These are phyloP conservation scores for Agaricus subrufescens DNA, from an alignment of 768 basidiomycete genomes.

Conservation along the genomic window DNA sequence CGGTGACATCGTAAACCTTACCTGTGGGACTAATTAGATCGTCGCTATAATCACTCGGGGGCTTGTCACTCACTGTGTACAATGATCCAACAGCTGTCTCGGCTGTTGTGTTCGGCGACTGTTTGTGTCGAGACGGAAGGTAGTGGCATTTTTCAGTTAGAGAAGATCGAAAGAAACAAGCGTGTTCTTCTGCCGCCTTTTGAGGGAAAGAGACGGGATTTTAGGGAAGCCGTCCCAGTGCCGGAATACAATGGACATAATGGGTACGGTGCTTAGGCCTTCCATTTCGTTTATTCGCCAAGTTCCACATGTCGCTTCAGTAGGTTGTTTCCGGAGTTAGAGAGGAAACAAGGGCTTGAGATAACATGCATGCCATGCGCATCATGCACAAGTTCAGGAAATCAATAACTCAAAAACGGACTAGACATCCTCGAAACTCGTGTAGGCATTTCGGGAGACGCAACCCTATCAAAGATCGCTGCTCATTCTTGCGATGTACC, in stretches of 20 bases:
- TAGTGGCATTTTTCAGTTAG: background rate
- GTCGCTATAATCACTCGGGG: background rate
- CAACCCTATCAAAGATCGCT: no score
- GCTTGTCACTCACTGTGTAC: constrained; percentile 57
- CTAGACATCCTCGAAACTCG: no score
- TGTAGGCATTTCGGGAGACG: no score
- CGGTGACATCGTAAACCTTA: constrained; percentile 75
- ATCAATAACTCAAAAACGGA: no score
- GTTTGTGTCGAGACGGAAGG: constrained; percentile 1
- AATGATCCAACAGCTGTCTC: constrained; percentile 53
- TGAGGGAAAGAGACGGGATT: constrained; percentile 4
- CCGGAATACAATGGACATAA: background rate
- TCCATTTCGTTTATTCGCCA: constrained; percentile 3
- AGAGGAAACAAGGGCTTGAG: background rate
- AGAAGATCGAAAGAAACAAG: background rate
- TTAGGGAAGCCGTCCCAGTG: constrained; percentile 3
- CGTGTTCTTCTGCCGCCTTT: background rate
- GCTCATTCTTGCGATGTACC: no score
- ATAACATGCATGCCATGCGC: no score
- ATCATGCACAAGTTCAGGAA: no score
- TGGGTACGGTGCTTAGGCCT: background rate
- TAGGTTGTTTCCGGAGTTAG: constrained; percentile 3
- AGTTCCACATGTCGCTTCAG: background rate
- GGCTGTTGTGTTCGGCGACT: constrained; percentile 25
- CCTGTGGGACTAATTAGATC: constrained; percentile 30